Conservation (phyloP, 345 rosid genomes). For the Rhodamnia rubescens region DNA sequence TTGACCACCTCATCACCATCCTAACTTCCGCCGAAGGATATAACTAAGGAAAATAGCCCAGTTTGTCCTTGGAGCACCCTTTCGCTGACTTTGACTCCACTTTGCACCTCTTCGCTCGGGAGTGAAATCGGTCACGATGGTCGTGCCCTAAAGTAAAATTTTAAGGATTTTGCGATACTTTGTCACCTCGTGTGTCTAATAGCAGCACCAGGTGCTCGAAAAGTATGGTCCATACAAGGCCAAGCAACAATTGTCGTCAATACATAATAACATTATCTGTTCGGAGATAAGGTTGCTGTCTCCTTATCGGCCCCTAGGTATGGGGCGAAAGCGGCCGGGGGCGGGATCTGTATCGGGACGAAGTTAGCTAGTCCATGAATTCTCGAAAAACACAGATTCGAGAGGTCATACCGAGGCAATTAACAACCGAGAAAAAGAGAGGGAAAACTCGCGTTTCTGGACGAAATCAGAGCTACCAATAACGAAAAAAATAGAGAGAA, state of each 20-base stretch:
- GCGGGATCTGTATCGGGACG: rapidly evolving
- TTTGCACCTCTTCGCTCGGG: no score
- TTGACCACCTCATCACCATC: neutral
- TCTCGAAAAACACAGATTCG: neutral
- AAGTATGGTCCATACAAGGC: no score
- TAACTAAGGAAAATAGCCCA: neutral
- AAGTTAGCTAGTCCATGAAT: neutral
- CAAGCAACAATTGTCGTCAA: no score
- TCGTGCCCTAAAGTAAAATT: neutral
- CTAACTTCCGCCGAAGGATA: neutral
- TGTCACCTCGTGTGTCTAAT: neutral
- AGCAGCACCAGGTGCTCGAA: neutral
- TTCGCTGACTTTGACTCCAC: neutral
- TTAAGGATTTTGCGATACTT: neutral
- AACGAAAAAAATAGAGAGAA: neutral
- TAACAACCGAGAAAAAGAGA: rapidly evolving
- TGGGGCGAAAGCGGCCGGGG: rapidly evolving
- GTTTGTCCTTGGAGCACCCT: neutral
- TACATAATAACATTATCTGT: no score
- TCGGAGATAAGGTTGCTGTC: no score
- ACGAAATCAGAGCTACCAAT: neutral
- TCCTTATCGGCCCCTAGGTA: neutral
- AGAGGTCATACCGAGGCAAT: rapidly evolving
- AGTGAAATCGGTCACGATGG: neutral
- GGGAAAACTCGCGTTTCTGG: neutral